phyloP scores from a whole-genome alignment of 257 asterid species.

The Solanum habrochaites region DNA sequence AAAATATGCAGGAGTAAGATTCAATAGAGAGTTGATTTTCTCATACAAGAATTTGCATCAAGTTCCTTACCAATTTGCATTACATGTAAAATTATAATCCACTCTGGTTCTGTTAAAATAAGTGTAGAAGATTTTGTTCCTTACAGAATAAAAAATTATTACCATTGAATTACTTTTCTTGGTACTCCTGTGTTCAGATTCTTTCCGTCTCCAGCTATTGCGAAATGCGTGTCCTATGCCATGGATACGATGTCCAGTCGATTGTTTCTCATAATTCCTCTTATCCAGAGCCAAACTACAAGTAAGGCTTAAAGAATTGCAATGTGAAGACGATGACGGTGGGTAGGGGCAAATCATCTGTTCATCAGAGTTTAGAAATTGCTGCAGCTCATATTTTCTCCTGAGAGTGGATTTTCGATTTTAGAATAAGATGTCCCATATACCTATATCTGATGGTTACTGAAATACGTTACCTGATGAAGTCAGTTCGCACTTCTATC shows the following conservation, averaged over 20 bases:
- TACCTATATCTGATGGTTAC: neutral
- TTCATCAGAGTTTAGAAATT: conserved; percentile 36
- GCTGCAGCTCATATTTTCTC: conserved; percentile 76
- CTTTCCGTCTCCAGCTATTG: conserved; percentile 60
- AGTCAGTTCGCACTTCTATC: conserved; percentile 71
- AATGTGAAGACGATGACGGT: conserved; percentile 21
- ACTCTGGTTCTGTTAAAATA: neutral
- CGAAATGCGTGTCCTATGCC: conserved; percentile 71
- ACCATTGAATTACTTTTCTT: conserved; percentile 68
- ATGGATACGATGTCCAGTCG: conserved; percentile 34
- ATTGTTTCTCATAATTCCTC: conserved; percentile 41
- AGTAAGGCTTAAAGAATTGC: conserved; percentile 22
- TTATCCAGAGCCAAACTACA: conserved; percentile 22
- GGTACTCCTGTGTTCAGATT: conserved; percentile 34
- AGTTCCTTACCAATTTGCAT: neutral
- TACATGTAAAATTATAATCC: neutral
- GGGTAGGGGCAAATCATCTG: conserved; percentile 37
- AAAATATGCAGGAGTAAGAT: conserved; percentile 9
- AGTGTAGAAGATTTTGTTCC: neutral
- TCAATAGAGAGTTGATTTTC: neutral
- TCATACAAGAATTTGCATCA: neutral
- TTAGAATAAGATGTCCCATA: conserved; percentile 3
- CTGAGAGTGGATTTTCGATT: conserved; percentile 21
- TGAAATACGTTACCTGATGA: conserved; percentile 48
- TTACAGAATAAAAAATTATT: conserved; percentile 1